A percentile compares a stretch with the other conserved stretches of the same genome.
phyloP scores from a whole-genome alignment of 495 filamentous ascomycete genomes.

The Podospora fimiseda region DNA sequence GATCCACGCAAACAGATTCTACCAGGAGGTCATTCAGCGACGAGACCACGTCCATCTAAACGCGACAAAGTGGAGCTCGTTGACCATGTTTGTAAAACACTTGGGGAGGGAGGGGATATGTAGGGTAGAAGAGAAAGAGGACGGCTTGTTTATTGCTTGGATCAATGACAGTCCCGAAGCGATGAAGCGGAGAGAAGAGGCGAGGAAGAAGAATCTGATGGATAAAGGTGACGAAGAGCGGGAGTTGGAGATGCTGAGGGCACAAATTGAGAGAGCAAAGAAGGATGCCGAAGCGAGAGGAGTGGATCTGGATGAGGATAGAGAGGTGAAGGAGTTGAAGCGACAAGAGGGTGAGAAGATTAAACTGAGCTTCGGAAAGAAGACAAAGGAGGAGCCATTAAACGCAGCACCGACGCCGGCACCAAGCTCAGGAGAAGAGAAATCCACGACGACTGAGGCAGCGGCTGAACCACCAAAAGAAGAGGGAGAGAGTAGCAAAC shows the following conservation, averaged over 20 bases:
- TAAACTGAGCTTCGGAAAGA: constrained; percentile 60
- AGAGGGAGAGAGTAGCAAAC: constrained; percentile 11
- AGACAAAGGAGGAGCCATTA: neutral
- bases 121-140: constrained; percentile 81
- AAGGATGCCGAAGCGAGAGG: constrained; percentile 46
- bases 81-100: constrained; percentile 84
- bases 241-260: constrained; percentile 70
- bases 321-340: constrained; percentile 50
- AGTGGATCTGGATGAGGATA: constrained; percentile 35
- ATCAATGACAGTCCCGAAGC: constrained; percentile 86
- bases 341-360: constrained; percentile 78
- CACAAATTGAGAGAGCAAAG: constrained; percentile 73
- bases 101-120: constrained; percentile 79
- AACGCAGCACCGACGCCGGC: neutral
- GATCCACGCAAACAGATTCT: constrained; percentile 83
- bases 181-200: constrained; percentile 67
- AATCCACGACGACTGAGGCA: neutral
- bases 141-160: constrained; percentile 81
- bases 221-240: constrained; percentile 87
- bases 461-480: constrained; percentile 9
- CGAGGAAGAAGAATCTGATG: constrained; percentile 73
- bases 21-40: constrained; percentile 76
- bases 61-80: constrained; percentile 70
- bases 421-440: constrained; percentile 1
- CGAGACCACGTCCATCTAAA: constrained; percentile 93